Evolutionary conservation across 2,329 filamentous ascomycete species (phyloP).

Genomic region (Didymella pinodella): DNA sequence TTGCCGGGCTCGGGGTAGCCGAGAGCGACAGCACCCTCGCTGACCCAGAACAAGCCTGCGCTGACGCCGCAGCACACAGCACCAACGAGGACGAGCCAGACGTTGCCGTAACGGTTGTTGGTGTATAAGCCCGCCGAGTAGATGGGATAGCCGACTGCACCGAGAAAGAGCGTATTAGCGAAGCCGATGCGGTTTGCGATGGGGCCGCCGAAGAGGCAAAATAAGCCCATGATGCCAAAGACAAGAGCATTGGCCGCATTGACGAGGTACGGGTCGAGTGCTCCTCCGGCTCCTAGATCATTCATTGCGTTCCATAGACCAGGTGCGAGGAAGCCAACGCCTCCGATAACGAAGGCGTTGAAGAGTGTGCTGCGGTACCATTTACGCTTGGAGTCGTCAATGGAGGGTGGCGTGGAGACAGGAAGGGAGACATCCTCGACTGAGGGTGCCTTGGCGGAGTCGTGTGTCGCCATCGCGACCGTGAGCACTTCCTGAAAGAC

Average conservation of each 20-base stretch:
- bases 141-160: conserved; percentile 59
- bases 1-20: conserved; percentile 60
- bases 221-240: conserved; percentile 57
- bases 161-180: conserved; percentile 55
- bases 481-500: background rate
- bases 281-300: conserved; percentile 61
- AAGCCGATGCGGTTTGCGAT: conserved; percentile 61
- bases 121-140: conserved; percentile 57
- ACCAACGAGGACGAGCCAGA: conserved; percentile 61
- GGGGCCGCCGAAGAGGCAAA: conserved; percentile 59
- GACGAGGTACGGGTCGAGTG: conserved; percentile 60
- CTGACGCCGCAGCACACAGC: conserved; percentile 59
- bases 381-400: conserved; percentile 20
- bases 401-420: conserved; percentile 15
- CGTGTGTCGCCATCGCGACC: conserved; percentile 18
- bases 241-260: conserved; percentile 63
- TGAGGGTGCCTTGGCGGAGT: conserved; percentile 22
- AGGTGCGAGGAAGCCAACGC: conserved; percentile 61
- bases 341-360: conserved; percentile 63
- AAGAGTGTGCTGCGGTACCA: conserved; percentile 64
- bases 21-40: conserved; percentile 60
- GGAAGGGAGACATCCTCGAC: conserved; percentile 23
- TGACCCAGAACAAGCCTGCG: conserved; percentile 61
- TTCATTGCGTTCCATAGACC: conserved; percentile 67
- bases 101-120: conserved; percentile 61